Evolutionary conservation across 495 filamentous ascomycete genomes (phyloP), one percentile per base, ranked within the genome.

Genomic region (Endocarpon pusillum): DNA sequence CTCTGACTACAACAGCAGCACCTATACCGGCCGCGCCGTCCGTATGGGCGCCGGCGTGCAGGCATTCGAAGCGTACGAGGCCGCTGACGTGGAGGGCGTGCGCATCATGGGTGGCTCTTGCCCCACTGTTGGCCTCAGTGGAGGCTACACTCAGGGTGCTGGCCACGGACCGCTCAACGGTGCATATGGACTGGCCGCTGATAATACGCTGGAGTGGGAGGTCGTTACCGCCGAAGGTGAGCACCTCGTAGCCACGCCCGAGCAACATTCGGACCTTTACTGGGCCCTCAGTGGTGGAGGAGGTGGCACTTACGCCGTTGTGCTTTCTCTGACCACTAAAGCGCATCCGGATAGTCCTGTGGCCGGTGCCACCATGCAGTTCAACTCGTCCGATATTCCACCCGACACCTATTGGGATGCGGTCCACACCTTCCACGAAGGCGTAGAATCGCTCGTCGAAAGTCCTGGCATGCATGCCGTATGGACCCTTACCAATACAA

Each of bases 221-320:
- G 62, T 71, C 14, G 45, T 73, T 18, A 69, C 67, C 0, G 57
- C 59, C 4, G 52, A 65, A 10, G 67, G 68, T 3, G 33, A 41
- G 6, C 52, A 49, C 5, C 46, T 58, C 0, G 58, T 61, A 2
- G 66, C 64, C 10, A 65, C 63, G 29, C 38, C 54, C 4, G 39
- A 45, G 3, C 46, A 55, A 30, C 68, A 73, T 40, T 31, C 57
- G 1, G 69, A 73, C 32, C 59, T 73, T 14, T 72, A 71, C 48
- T 80, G 71, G 73, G 76, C 76, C 6, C 57, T 78, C 24, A 57
- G 66, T 21, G 76, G 74, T 1, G 75, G 75, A 11, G 75, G 73
- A 11, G 71, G 62, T 16, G 69, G 69, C 12, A 75, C 71, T 6
- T 79, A 72, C 28, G 73, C 68, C 3, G 58, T 78, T 21, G 57